Evolutionary conservation across 257 asterid species (phyloP).

Genomic region (Lithospermum erythrorhizon): DNA sequence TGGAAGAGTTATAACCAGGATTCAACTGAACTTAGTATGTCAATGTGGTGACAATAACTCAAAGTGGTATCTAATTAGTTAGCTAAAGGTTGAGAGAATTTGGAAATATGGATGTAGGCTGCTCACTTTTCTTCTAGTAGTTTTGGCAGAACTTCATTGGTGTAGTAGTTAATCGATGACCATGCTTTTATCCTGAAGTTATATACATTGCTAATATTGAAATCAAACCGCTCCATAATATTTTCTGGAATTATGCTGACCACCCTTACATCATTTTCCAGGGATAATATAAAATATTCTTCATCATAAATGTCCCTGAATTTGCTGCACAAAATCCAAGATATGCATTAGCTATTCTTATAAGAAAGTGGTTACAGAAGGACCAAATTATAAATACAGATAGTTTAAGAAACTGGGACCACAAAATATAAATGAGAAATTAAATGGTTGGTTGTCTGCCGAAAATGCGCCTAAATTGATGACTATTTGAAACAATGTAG

Average conservation of each 20-base stretch:
- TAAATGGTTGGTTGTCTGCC: background rate
- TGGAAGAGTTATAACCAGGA: background rate
- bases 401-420: background rate
- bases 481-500: too few species aligned
- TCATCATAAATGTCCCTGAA: constrained; percentile 87
- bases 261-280: constrained; percentile 72
- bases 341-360: constrained; percentile 4
- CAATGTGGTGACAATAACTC: background rate
- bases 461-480: too few species aligned
- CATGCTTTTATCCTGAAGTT: constrained; percentile 94
- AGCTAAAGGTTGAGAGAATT: background rate
- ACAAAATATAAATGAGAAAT: background rate
- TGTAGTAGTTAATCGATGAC: constrained; percentile 74
- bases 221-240: constrained; percentile 83
- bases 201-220: constrained; percentile 75
- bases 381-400: background rate
- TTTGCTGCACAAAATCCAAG: constrained; percentile 50
- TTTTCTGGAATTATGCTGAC: constrained; percentile 56
- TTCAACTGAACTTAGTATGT: background rate
- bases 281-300: constrained; percentile 63
- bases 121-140: constrained; percentile 92
- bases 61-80: background rate
- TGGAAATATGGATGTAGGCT: background rate
- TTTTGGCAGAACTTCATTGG: constrained; percentile 77
- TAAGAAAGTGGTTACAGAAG: background rate